Percentiles rank a stretch among this genome's conserved stretches.
Conservation (phyloP, 179 eudicot genomes). For the Carnegiea gigantea region DNA sequence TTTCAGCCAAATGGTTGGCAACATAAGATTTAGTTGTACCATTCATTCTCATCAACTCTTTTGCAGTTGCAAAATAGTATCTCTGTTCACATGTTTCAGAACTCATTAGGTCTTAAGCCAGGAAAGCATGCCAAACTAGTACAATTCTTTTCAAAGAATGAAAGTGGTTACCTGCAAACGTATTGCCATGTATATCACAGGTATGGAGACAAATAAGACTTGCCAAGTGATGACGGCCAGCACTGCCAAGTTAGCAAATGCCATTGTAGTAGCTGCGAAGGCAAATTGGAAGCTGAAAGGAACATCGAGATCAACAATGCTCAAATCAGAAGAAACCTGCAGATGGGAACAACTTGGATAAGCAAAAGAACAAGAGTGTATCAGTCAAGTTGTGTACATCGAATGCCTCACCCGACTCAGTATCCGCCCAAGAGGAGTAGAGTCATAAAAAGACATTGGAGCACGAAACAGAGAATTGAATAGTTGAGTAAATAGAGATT, state of each 20-base stretch:
- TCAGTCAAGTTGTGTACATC: background rate
- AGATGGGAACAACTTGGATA: background rate
- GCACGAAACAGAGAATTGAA: slow-evolving; percentile 72
- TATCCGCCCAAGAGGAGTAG: slow-evolving; percentile 74
- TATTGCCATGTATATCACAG: slow-evolving; percentile 53
- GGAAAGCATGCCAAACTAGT: background rate
- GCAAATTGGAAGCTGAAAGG: slow-evolving; percentile 48
- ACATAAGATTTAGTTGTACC: slow-evolving; percentile 80
- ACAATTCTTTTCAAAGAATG: background rate
- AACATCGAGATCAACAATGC: slow-evolving; percentile 76
- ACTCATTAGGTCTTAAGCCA: background rate
- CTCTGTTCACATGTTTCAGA: slow-evolving; percentile 34
- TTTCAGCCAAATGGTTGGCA: slow-evolving; percentile 78
- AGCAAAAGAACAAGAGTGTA: background rate
- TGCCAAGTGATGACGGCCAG: slow-evolving; percentile 73
- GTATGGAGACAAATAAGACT: slow-evolving; percentile 71
- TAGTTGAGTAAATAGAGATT: slow-evolving; percentile 58
- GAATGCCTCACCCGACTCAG: slow-evolving; percentile 55
- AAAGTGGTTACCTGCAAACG: slow-evolving; percentile 51
- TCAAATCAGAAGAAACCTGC: slow-evolving; percentile 77
- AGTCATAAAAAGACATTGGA: slow-evolving; percentile 74
- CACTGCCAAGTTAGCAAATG: slow-evolving; percentile 50
- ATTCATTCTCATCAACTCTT: slow-evolving; percentile 75
- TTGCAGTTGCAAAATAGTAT: slow-evolving; percentile 67
- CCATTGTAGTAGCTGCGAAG: slow-evolving; percentile 46